Base-by-base conservation (phyloP, 2,329 filamentous ascomycete genomes). In the Fusarium austroafricanum region DNA sequence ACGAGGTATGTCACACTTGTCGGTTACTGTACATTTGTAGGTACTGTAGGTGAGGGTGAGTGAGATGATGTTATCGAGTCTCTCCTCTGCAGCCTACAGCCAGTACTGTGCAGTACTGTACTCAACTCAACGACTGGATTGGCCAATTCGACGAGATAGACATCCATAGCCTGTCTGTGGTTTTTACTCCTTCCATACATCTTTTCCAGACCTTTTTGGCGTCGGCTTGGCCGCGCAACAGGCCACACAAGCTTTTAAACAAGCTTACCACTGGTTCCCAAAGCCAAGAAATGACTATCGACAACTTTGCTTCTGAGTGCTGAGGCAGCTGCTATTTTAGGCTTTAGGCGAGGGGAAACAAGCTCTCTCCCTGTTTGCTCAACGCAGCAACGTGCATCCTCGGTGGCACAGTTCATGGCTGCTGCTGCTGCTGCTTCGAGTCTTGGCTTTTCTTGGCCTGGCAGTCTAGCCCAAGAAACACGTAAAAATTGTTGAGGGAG, bases 1-100 rank as follows among this genome's bases (percentile, higher is more conserved):
- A 69, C 45, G 35, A 50, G 26, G 38, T 23, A 69, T 70, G 61
- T 67, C 66, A 69, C 40, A 50, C 57, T 67, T 38, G 44, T 59
- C 49, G 44, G 21, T 23, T 23, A 23, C 21, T n/a, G 21, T 23
- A 23, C n/a, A n/a, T n/a, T n/a, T 23, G 21, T 23, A 23, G 21
- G 21, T 23, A n/a, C n/a, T n/a, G 17, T 51, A 37, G 37, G 14
- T 31, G 40, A 42, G 42, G 61, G 42, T n/a, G n/a, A n/a, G 54
- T 55, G 55, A 56, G 55, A 61, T 61, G 64, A 65, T 60, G 57
- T 18, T 59, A 66, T 55, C 53, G 8, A 45, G 62, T 66, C 55
- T 66, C 35, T 61, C 20, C 54, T 54, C 49, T 65, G n/a, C n/a
- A n/a, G n/a, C n/a, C 31, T 33, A 39, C 39, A 43, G 31, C 37